Base-by-base conservation (phyloP, 1,139 yeast species). In the Tardiomyces digboiensis region DNA sequence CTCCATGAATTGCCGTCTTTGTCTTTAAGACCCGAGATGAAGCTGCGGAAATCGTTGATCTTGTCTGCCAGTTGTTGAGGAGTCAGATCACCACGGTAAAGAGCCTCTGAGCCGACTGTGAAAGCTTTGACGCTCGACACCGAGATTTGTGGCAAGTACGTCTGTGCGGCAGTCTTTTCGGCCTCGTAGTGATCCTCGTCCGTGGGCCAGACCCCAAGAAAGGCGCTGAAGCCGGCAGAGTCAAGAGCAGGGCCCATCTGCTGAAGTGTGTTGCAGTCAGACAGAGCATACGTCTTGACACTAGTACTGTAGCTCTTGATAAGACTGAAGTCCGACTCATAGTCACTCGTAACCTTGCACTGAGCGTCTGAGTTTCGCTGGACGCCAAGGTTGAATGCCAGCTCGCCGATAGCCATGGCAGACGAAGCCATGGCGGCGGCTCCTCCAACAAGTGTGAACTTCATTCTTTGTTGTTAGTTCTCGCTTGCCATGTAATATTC, bases 71-170 rank as follows among this genome's bases (percentile, higher is more conserved):
- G 74, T 44, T 74, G 76, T 47, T 52, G 48, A 33, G 59, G 51
- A 22, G 60, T 59, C 56, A 57, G 47, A 41, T 49, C 55, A 41
- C 67, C 76, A 75, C 96, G 84, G 76, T 87, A 87, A 54, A 87
- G 73, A 52, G 94, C 91, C 73, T 87, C 96, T 26, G 95, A 84
- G 56, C 95, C 96, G 52, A 87, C 95, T 44, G 84, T 71, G 68
- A 87, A 73, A 40, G 80, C 83, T 58, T 81, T 77, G 60, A 86
- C 74, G 51, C 45, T 39, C 42, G 42, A 41, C 41, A 54, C 54
- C 41, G 57, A 50, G 14, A 51, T 43, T 29, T 40, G 26, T 39
- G 57, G 55, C 43, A 61, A 52, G 49, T 61, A 59, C 39, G 46
- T 41, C 48, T 46, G 44, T 38, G 60, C 51, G 21, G 65, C 65